Conservation (phyloP, 1,284 basidiomycete species). For the Trametes versicolor region DNA sequence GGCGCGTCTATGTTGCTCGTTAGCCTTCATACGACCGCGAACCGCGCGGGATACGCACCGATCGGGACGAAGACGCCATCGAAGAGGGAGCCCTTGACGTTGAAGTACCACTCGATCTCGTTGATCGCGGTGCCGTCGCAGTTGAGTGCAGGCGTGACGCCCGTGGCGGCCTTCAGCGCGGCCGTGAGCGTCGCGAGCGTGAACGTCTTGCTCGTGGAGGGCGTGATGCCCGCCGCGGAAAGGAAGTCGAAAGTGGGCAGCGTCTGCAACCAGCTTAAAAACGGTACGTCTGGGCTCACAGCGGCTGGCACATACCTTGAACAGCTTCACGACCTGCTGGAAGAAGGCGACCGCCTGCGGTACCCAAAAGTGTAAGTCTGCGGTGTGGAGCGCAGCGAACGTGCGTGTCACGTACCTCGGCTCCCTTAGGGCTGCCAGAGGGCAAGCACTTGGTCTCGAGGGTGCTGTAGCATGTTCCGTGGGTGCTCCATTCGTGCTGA, state of each 20-base stretch:
- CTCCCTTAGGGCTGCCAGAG: slow-evolving; percentile 61
- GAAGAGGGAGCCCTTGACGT: slow-evolving; percentile 70
- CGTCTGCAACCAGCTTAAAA: slow-evolving; percentile 47
- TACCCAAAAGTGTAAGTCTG: not conserved
- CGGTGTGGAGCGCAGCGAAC: slow-evolving; percentile 8
- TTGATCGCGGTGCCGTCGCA: slow-evolving; percentile 61
- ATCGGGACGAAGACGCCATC: slow-evolving; percentile 73
- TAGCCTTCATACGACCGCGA: not conserved
- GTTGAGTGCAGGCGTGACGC: slow-evolving; percentile 65
- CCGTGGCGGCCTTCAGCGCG: slow-evolving; percentile 64
- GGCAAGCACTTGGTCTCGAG: slow-evolving; percentile 69
- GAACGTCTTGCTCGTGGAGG: slow-evolving; percentile 65
- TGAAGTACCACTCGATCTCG: slow-evolving; percentile 73
- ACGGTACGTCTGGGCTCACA: not conserved
- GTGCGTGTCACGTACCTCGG: slow-evolving; percentile 55
- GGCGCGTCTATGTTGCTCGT: slow-evolving; percentile 56
- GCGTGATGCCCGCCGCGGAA: slow-evolving; percentile 74
- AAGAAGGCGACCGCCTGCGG: slow-evolving; percentile 77
- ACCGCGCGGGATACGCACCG: slow-evolving; percentile 48
- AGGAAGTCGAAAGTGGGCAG: slow-evolving; percentile 82
- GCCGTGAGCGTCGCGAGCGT: slow-evolving; percentile 63
- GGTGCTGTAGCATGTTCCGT: slow-evolving; percentile 83
- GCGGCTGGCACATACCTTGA: slow-evolving; percentile 56
- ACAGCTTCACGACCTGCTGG: slow-evolving; percentile 68
- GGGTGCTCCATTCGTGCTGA: slow-evolving; percentile 74